Percentiles rank a stretch among this genome's conserved stretches.
phyloP scores from a whole-genome alignment of 352 stramenopile species.

The Phytophthora melonis region DNA sequence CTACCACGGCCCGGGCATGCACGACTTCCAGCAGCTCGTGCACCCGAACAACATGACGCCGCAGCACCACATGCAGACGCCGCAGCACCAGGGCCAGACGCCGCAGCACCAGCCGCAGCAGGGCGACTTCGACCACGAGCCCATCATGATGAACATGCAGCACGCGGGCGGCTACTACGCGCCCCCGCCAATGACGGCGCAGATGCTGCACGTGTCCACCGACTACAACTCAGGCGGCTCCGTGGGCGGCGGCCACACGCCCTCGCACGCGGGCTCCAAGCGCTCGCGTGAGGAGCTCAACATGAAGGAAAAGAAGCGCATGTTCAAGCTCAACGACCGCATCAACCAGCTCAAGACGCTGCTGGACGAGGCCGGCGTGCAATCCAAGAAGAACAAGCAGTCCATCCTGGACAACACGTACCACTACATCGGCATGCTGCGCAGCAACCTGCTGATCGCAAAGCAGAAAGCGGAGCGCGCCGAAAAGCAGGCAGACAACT shows the following conservation, averaged over 20 bases:
- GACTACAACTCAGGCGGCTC: conserved; percentile 64
- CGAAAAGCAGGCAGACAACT: conserved; percentile 63
- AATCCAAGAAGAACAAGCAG: conserved; percentile 83
- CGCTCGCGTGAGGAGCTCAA: conserved; percentile 84
- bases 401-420: conserved; percentile 74
- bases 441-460: conserved; percentile 65
- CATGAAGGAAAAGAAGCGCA: conserved; percentile 89
- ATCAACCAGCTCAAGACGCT: conserved; percentile 79
- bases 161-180: conserved; percentile 67
- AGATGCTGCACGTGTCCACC: conserved; percentile 75
- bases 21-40: conserved; percentile 54
- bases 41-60: conserved; percentile 49
- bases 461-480: conserved; percentile 69
- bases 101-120: conserved; percentile 54
- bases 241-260: conserved; percentile 35
- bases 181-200: conserved; percentile 55
- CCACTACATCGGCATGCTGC: conserved; percentile 74
- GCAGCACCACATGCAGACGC: conserved; percentile 56
- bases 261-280: conserved; percentile 50
- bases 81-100: conserved; percentile 52
- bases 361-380: conserved; percentile 64
- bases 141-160: conserved; percentile 77
- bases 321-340: conserved; percentile 90
- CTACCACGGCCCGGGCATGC: conserved; percentile 45
- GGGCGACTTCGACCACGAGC: conserved; percentile 72